A percentile compares a stretch with the other conserved stretches of the same genome.
These are phyloP conservation scores for Penicillium flavigenum DNA, from an alignment of 495 filamentous ascomycete genomes.

Conservation along the genomic window DNA sequence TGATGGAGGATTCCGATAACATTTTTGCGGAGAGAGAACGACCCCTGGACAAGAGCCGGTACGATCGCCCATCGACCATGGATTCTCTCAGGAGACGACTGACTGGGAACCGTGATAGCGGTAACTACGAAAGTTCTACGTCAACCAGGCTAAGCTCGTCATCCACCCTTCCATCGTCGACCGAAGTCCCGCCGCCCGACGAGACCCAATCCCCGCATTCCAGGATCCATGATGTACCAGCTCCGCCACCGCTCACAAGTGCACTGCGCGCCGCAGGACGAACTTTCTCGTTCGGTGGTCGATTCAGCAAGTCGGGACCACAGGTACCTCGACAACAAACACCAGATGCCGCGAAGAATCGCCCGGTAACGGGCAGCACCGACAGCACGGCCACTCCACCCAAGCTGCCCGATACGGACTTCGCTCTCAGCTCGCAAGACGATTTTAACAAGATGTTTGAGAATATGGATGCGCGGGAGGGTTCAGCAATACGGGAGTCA, in stretches of 20 bases:
- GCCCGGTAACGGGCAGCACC: conserved; percentile 56
- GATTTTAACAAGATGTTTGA: conserved; percentile 72
- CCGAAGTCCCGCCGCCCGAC: conserved; percentile 57
- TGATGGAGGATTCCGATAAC: conserved; percentile 57
- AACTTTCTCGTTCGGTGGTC: conserved; percentile 68
- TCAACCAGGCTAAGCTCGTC: conserved; percentile 67
- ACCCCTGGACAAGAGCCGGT: conserved; percentile 43
- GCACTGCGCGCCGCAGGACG: conserved; percentile 64
- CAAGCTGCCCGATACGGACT: conserved; percentile 59
- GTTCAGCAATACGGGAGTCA: conserved; percentile 27
- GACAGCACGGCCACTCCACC: conserved; percentile 69
- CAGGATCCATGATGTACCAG: conserved; percentile 55
- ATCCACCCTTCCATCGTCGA: conserved; percentile 71
- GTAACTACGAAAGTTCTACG: conserved; percentile 62
- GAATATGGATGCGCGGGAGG: conserved; percentile 56
- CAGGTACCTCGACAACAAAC: conserved; percentile 44
- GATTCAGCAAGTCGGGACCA: conserved; percentile 40
- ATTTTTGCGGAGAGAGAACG: conserved; percentile 39
- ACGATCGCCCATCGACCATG: conserved; percentile 29
- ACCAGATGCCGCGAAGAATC: conserved; percentile 39
- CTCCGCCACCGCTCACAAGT: conserved; percentile 50
- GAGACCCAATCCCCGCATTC: conserved; percentile 53
- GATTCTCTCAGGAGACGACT: conserved; percentile 31
- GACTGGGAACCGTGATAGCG: conserved; percentile 55
- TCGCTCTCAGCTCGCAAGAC: conserved; percentile 52